phyloP scores from a whole-genome alignment of 176 grass and related monocot genomes.

The Oryza nivara region DNA sequence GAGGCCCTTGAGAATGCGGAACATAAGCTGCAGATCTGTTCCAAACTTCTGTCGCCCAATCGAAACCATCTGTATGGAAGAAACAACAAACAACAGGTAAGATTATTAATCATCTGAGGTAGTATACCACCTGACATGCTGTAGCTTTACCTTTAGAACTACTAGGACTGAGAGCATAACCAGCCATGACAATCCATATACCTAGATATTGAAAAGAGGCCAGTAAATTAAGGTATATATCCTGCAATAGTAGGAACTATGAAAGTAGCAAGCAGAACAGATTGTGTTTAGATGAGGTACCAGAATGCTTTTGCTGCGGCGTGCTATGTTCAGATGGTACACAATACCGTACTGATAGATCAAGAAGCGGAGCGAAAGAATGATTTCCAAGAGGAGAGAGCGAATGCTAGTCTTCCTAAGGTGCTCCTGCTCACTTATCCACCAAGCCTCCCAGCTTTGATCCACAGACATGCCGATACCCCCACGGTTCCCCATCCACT shows the following conservation, averaged over 20 bases:
- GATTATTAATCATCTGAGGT: not conserved
- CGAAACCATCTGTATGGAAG: constrained; percentile 76
- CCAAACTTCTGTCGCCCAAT: constrained; percentile 67
- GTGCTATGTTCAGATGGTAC: constrained; percentile 86
- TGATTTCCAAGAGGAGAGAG: constrained; percentile 78
- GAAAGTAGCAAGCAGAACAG: constrained; percentile 24
- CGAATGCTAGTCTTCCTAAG: constrained; percentile 70
- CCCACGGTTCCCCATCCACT: constrained; percentile 82
- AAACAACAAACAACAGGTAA: constrained; percentile 27
- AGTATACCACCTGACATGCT: constrained; percentile 21
- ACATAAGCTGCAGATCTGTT: constrained; percentile 80
- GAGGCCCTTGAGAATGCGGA: constrained; percentile 91
- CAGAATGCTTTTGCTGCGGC: constrained; percentile 68
- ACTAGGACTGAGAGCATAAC: constrained; percentile 89
- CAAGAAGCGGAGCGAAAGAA: constrained; percentile 87
- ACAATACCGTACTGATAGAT: constrained; percentile 99
- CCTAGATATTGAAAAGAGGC: constrained; percentile 48
- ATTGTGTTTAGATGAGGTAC: constrained; percentile 50
- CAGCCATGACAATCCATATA: constrained; percentile 91
- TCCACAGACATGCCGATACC: constrained; percentile 77
- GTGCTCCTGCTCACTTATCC: constrained; percentile 79
- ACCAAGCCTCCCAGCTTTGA: constrained; percentile 96
- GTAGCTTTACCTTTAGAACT: constrained; percentile 74
- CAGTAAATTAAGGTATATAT: constrained; percentile 22
- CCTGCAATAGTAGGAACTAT: not conserved